These are phyloP conservation scores for Coelastrella sp. DNA, from an alignment of 139 green algal species.

Conservation along the genomic window DNA sequence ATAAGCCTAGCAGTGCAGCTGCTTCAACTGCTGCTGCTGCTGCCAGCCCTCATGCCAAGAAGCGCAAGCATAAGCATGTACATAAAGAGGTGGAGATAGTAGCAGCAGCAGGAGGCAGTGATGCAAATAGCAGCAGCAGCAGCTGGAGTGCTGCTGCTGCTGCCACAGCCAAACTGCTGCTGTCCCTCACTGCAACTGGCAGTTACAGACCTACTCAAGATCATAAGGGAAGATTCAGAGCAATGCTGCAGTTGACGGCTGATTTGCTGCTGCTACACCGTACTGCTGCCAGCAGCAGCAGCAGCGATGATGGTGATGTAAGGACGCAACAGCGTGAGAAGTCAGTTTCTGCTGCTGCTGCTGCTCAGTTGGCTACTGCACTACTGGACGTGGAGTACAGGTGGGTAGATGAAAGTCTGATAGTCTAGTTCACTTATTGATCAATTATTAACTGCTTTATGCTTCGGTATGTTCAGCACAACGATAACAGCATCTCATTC, in stretches of 20 bases:
- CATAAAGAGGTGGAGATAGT: constrained; percentile 11
- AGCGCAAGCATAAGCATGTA: background rate
- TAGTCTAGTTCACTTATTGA: no score
- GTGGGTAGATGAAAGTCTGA: background rate
- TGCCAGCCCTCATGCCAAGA: background rate
- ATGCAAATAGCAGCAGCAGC: background rate
- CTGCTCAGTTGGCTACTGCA: constrained; percentile 1
- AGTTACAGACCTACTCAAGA: constrained; percentile 40
- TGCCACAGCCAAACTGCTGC: background rate
- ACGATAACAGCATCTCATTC: no score
- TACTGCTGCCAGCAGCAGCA: background rate
- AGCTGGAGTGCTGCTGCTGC: constrained; percentile 14
- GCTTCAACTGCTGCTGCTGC: background rate
- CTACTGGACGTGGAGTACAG: constrained; percentile 43
- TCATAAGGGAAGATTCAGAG: background rate
- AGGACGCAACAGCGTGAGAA: background rate
- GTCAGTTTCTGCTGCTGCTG: constrained; percentile 18
- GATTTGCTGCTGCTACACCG: background rate
- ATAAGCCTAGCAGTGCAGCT: background rate
- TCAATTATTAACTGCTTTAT: no score
- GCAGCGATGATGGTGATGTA: background rate
- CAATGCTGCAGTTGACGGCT: background rate
- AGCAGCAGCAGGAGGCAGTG: background rate
- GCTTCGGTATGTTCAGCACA: no score
- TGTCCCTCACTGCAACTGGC: background rate